phyloP scores from a whole-genome alignment of 176 grass and related monocot species.

The Hyparrhenia diplandra region DNA sequence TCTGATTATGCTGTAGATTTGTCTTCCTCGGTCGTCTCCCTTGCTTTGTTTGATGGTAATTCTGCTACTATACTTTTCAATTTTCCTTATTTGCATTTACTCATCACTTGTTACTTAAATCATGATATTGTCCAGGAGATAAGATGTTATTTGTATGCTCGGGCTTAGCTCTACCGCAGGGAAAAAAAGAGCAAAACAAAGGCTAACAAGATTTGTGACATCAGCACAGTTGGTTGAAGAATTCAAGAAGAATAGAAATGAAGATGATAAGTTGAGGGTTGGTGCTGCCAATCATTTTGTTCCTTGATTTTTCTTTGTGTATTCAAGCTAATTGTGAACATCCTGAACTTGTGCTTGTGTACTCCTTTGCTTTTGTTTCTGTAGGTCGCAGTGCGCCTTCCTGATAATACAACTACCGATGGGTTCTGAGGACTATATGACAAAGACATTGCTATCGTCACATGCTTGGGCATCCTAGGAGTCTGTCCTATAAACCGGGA shows the following conservation, averaged over 20 bases:
- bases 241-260: background rate
- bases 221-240: background rate
- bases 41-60: conserved; percentile 17
- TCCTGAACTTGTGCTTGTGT: background rate
- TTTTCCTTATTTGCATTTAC: background rate
- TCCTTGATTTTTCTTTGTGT: background rate
- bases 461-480: background rate
- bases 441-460: background rate
- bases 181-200: no score
- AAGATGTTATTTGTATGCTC: conserved; percentile 20
- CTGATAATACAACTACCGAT: background rate
- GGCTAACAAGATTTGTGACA: conserved; percentile 28
- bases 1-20: background rate
- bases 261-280: conserved; percentile 18
- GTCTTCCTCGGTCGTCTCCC: background rate
- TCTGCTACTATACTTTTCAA: background rate
- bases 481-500: background rate
- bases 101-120: background rate
- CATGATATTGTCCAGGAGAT: conserved; percentile 23
- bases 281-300: background rate
- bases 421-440: conserved; percentile 24
- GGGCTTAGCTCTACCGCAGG: background rate
- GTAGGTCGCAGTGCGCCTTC: conserved; percentile 21
- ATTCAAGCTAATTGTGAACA: background rate
- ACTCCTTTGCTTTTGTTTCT: background rate